Evolutionary conservation across 2,329 filamentous ascomycete genomes (phyloP).

Genomic region (Akanthomyces lecanii): DNA sequence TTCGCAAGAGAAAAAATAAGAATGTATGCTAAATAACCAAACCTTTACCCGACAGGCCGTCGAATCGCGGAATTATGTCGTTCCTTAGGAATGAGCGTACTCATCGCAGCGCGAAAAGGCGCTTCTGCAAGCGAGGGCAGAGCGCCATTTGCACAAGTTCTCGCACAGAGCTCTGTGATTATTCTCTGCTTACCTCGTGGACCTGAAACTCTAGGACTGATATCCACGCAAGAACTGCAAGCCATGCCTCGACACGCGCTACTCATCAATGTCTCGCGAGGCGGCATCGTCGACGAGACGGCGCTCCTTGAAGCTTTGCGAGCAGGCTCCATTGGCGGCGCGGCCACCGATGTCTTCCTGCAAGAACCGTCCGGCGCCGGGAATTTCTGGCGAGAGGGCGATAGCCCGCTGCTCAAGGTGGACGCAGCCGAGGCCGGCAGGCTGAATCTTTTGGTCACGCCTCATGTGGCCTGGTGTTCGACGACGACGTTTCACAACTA

Average conservation of each 20-base stretch:
- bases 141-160: conserved; percentile 21
- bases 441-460: conserved; percentile 18
- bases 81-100: conserved; percentile 23
- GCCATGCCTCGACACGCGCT: conserved; percentile 24
- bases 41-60: conserved; percentile 19
- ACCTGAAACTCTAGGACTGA: conserved; percentile 21
- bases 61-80: conserved; percentile 22
- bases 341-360: conserved; percentile 32
- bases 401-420: conserved; percentile 9
- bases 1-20: neutral
- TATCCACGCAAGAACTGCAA: conserved; percentile 20
- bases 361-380: conserved; percentile 22
- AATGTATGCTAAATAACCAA: neutral
- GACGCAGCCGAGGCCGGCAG: neutral
- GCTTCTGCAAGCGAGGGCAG: neutral
- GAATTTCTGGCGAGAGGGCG: conserved; percentile 1
- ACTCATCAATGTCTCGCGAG: conserved; percentile 29
- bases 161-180: conserved; percentile 23
- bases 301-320: conserved; percentile 30
- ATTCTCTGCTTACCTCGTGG: conserved; percentile 25
- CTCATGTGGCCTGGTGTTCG: conserved; percentile 19
- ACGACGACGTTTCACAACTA: conserved; percentile 18
- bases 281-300: conserved; percentile 32
- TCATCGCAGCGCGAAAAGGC: conserved; percentile 24
- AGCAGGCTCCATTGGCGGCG: conserved; percentile 29